Evolutionary conservation across 257 asterid species (phyloP).

Genomic region (Fraxinus americana): DNA sequence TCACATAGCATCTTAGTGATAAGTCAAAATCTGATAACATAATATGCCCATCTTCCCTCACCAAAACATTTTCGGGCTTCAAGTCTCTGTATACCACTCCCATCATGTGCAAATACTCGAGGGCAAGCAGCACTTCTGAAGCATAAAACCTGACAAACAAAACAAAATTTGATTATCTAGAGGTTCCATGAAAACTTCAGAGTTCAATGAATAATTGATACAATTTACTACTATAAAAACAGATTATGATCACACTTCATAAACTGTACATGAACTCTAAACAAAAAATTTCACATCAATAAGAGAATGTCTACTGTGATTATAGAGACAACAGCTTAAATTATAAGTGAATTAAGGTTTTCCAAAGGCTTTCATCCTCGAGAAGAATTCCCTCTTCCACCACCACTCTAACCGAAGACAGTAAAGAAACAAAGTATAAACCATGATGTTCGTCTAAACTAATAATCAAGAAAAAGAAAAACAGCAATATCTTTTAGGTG

Average conservation of each 20-base stretch:
- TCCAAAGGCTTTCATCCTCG: background rate
- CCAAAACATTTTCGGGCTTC: conserved; percentile 92
- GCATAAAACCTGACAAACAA: conserved; percentile 70
- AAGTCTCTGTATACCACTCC: conserved; percentile 90
- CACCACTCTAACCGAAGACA: background rate
- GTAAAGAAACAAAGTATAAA: background rate
- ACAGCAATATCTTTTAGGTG: background rate
- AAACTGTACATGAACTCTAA: background rate
- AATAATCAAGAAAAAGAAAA: conserved; percentile 1
- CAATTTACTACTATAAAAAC: background rate
- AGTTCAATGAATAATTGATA: background rate
- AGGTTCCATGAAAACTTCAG: background rate
- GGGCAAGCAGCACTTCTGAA: conserved; percentile 86
- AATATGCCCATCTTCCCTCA: conserved; percentile 92
- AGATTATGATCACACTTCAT: background rate
- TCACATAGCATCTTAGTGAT: conserved; percentile 74
- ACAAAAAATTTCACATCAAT: background rate
- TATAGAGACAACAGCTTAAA: background rate
- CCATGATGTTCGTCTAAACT: background rate
- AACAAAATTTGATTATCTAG: background rate
- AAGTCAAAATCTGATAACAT: conserved; percentile 94
- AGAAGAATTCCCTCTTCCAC: background rate
- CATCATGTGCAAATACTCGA: conserved; percentile 94
- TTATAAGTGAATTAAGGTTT: background rate
- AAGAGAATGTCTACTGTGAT: background rate